phyloP scores from a whole-genome alignment of 2,329 filamentous ascomycete species.

The Aspergillus nomiae region DNA sequence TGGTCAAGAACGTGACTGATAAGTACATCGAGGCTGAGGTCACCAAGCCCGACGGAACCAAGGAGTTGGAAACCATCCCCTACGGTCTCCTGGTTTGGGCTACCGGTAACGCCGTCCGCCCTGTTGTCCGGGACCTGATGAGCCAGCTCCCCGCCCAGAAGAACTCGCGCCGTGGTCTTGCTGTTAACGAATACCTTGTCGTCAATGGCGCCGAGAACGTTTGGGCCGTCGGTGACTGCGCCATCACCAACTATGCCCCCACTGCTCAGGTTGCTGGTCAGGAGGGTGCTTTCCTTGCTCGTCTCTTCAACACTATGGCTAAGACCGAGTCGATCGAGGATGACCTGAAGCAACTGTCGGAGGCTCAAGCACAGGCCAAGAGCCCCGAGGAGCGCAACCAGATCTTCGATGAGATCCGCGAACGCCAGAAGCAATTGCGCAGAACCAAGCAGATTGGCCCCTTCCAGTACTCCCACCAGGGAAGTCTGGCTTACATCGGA shows the following conservation, averaged over 20 bases:
- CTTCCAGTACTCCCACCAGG: conserved; percentile 98
- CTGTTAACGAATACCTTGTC: conserved; percentile 97
- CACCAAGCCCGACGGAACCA: conserved; percentile 78
- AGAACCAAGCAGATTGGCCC: conserved; percentile 93
- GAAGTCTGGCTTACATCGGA: conserved; percentile 94
- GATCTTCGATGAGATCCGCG: conserved; percentile 75
- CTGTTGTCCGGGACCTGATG: conserved; percentile 89
- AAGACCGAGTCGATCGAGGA: conserved; percentile 82
- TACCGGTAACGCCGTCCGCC: conserved; percentile 91
- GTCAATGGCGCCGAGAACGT: conserved; percentile 96
- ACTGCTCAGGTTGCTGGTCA: conserved; percentile 96
- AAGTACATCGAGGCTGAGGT: conserved; percentile 90
- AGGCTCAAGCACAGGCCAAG: conserved; percentile 67
- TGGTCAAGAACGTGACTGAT: conserved; percentile 96
- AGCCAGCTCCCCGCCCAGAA: conserved; percentile 89
- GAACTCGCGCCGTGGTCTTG: conserved; percentile 89
- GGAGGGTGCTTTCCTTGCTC: conserved; percentile 91
- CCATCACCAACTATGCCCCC: conserved; percentile 94
- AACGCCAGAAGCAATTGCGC: conserved; percentile 80
- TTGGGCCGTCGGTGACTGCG: conserved; percentile 97
- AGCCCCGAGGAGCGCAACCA: conserved; percentile 59
- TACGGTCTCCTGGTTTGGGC: conserved; percentile 98
- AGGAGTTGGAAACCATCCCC: conserved; percentile 77
- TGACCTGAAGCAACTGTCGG: conserved; percentile 70
- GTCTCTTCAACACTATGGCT: conserved; percentile 98